Evolutionary conservation across 108 stramenopile genomes (phyloP).

Genomic region (Asterionellopsis glacialis): DNA sequence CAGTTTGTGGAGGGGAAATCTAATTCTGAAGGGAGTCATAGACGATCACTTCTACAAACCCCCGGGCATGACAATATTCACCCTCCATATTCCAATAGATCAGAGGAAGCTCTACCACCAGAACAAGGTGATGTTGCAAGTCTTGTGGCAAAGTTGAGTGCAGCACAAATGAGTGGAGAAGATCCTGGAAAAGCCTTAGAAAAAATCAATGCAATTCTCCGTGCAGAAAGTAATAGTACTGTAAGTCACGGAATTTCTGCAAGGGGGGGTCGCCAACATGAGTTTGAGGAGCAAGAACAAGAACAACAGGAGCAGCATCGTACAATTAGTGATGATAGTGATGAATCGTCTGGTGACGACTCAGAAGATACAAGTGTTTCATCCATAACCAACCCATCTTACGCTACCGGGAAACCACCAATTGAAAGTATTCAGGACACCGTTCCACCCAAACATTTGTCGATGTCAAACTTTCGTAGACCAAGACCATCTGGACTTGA

Average conservation of each 20-base stretch:
- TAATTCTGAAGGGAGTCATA: background rate
- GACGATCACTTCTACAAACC: background rate
- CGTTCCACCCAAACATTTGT: slow-evolving; percentile 5
- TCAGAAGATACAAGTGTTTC: slow-evolving; percentile 61
- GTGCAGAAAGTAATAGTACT: slow-evolving; percentile 33
- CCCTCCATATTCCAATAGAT: background rate
- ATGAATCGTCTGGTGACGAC: slow-evolving; percentile 29
- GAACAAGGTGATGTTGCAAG: slow-evolving; percentile 24
- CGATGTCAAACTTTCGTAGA: slow-evolving; percentile 23
- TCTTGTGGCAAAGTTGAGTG: slow-evolving; percentile 55
- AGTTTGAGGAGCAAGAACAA: background rate
- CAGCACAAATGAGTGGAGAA: slow-evolving; percentile 42
- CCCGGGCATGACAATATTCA: too few relatives aligned
- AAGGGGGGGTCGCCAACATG: background rate
- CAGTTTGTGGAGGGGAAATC: background rate
- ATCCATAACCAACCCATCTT: slow-evolving; percentile 74
- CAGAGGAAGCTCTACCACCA: background rate
- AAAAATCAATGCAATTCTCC: slow-evolving; percentile 75
- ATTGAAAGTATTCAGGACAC: slow-evolving; percentile 1
- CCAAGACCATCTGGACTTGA: slow-evolving; percentile 31
- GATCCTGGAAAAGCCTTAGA: slow-evolving; percentile 69
- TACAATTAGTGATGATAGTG: slow-evolving; percentile 5
- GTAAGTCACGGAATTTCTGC: slow-evolving; percentile 2
- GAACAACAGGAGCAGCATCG: background rate
- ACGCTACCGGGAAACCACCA: background rate